Evolutionary conservation across 2,329 filamentous ascomycete genomes (phyloP), one percentile per base, ranked within the genome.

Genomic region (Biscogniauxia mediterranea): DNA sequence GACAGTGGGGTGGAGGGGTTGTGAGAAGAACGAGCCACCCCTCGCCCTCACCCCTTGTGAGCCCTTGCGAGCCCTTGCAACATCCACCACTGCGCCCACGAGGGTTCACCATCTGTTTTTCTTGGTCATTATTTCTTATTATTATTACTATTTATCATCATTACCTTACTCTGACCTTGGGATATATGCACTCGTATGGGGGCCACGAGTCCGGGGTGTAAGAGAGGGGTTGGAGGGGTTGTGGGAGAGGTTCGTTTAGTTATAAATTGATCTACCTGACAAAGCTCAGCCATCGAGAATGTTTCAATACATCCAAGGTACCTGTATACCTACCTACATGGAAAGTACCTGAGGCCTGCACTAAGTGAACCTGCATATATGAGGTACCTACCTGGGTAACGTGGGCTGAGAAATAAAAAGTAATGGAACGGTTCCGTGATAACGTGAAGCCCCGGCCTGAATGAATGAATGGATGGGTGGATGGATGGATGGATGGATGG

Each of bases 11-110:
- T 46, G 38, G 38, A 46, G 38, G 38, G 38, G 38, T 46, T 46
- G 38, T n/a, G 38, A 46, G 38, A 17, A 46, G 17, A 46, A n/a
- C 13, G 38, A 46, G 38, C 2, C 38, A 46, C 38, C 15, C 38
- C 38, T 15, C 38, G 3, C 13, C 38, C 26, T 32, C 28, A 51
- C n/a, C 28, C 28, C 28, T 32, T 32, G 28, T 6, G 11, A 32
- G 28, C 28, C 62, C 66, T 64, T 64, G 64, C 64, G 61, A 59
- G 28, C 28, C 62, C 66, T 64, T 64, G 64, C 64, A 62, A 59
- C 61, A 61, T 61, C 68, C 66, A 68, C 66, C 65, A 61, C 61
- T 66, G 63, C 64, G 38, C 63, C 64, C 65, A 66, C 63, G 68
- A 67, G 66, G 58, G 26, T 54, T 54, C 52, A 49, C 9, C 26